Conservation (phyloP, 83 land plant genomes). For the Picea abies region DNA sequence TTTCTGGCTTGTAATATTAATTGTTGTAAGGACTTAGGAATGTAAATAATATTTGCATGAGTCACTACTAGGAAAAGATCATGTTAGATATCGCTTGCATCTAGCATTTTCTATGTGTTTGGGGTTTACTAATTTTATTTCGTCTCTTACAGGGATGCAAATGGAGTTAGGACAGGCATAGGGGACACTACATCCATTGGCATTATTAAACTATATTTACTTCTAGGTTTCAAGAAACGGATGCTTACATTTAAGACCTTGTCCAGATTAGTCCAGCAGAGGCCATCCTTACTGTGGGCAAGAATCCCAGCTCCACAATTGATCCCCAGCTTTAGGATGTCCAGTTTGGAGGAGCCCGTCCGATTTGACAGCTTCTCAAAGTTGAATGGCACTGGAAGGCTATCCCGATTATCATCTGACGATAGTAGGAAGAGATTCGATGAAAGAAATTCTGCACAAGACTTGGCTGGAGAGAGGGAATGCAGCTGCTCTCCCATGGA, state of each 20-base stretch:
- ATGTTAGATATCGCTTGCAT: not conserved
- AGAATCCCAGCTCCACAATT: constrained; percentile 15
- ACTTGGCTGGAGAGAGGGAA: constrained; percentile 48
- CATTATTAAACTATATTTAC: constrained; percentile 3
- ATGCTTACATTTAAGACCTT: constrained; percentile 17
- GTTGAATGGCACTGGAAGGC: constrained; percentile 37
- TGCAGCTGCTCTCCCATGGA: constrained; percentile 60
- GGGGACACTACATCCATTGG: not conserved
- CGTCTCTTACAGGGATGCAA: constrained; percentile 1
- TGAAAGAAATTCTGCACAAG: constrained; percentile 49
- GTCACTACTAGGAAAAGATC: not conserved
- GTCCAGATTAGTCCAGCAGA: constrained; percentile 1
- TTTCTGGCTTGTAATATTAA: not conserved
- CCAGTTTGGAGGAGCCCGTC: constrained; percentile 68
- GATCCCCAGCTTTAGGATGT: constrained; percentile 1
- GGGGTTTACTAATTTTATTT: not conserved
- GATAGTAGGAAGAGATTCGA: constrained; percentile 55
- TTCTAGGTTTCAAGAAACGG: not conserved
- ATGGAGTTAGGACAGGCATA: constrained; percentile 6
- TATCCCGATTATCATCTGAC: constrained; percentile 53
- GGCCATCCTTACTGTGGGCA: constrained; percentile 10
- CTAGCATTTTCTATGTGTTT: not conserved
- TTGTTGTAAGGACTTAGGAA: not conserved
- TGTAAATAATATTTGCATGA: too few relatives aligned
- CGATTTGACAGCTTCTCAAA: constrained; percentile 51